Evolutionary conservation across 2,329 filamentous ascomycete genomes (phyloP).

Genomic region (Torrubiella hemipterigena): DNA sequence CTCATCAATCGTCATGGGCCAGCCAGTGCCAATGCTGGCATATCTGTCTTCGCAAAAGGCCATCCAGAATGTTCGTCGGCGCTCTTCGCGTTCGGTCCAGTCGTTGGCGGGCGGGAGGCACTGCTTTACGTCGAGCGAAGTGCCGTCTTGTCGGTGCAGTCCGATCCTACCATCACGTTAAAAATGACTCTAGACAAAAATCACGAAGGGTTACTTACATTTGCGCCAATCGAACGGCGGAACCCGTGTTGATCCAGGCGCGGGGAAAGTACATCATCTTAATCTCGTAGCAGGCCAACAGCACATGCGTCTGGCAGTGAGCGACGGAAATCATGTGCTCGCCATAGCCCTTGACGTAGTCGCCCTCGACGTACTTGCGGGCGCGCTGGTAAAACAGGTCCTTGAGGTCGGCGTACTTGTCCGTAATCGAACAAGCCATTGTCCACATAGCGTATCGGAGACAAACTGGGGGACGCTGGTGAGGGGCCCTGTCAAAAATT

Average conservation of each 20-base stretch:
- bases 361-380: constrained; percentile 79
- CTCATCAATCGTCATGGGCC: constrained; percentile 93
- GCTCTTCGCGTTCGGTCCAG: constrained; percentile 88
- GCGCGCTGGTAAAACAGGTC: constrained; percentile 84
- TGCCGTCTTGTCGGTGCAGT: constrained; percentile 73
- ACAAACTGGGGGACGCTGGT: constrained; percentile 74
- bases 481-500: constrained; percentile 45
- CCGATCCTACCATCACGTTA: constrained; percentile 66
- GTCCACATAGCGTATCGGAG: constrained; percentile 94
- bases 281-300: constrained; percentile 81
- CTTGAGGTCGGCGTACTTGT: constrained; percentile 69
- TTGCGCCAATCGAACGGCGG: constrained; percentile 66
- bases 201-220: constrained; percentile 47
- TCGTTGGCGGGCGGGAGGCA: constrained; percentile 77
- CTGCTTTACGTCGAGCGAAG: constrained; percentile 81
- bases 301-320: constrained; percentile 73
- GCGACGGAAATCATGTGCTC: constrained; percentile 78
- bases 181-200: constrained; percentile 17
- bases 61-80: constrained; percentile 90
- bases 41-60: constrained; percentile 84
- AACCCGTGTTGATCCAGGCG: constrained; percentile 86
- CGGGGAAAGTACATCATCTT: constrained; percentile 96
- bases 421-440: constrained; percentile 72
- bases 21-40: constrained; percentile 90
- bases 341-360: constrained; percentile 86